Evolutionary conservation across 768 basidiomycete genomes (phyloP).

Genomic region (Zangia roseola): DNA sequence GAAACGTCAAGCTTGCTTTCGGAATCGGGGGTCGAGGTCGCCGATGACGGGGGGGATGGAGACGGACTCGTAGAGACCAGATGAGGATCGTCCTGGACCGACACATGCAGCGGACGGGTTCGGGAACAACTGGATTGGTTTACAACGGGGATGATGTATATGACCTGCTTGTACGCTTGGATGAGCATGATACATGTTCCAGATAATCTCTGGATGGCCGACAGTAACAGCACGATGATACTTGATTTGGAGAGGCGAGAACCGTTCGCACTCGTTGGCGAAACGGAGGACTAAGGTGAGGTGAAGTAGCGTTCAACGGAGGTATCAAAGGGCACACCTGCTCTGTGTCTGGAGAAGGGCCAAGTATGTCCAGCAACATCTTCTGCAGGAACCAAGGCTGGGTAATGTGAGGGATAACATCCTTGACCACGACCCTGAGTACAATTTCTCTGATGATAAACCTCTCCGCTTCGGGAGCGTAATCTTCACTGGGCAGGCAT

Average conservation of each 20-base stretch:
- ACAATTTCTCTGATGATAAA: slow-evolving; percentile 82
- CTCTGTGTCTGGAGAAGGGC: slow-evolving; percentile 35
- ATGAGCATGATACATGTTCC: slow-evolving; percentile 67
- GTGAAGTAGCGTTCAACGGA: neutral
- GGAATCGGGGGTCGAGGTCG: slow-evolving; percentile 16
- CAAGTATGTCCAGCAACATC: slow-evolving; percentile 63
- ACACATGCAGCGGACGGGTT: neutral
- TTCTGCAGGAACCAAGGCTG: slow-evolving; percentile 92
- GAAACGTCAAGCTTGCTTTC: slow-evolving; percentile 1
- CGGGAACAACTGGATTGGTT: slow-evolving; percentile 38
- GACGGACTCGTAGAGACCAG: slow-evolving; percentile 7
- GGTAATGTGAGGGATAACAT: slow-evolving; percentile 64
- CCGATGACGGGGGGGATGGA: slow-evolving; percentile 28
- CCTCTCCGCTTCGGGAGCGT: slow-evolving; percentile 69
- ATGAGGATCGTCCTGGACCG: neutral
- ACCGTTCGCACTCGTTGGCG: slow-evolving; percentile 27
- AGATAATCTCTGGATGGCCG: slow-evolving; percentile 70
- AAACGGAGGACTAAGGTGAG: slow-evolving; percentile 15
- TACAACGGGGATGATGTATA: slow-evolving; percentile 64
- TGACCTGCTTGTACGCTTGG: slow-evolving; percentile 62
- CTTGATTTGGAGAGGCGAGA: slow-evolving; percentile 48
- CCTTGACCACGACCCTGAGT: slow-evolving; percentile 70
- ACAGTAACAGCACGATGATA: slow-evolving; percentile 68
- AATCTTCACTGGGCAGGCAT: slow-evolving; percentile 78
- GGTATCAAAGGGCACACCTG: slow-evolving; percentile 15